Evolutionary conservation across 306 rosid species (phyloP).

Genomic region (Cyclanthera cordifolia): DNA sequence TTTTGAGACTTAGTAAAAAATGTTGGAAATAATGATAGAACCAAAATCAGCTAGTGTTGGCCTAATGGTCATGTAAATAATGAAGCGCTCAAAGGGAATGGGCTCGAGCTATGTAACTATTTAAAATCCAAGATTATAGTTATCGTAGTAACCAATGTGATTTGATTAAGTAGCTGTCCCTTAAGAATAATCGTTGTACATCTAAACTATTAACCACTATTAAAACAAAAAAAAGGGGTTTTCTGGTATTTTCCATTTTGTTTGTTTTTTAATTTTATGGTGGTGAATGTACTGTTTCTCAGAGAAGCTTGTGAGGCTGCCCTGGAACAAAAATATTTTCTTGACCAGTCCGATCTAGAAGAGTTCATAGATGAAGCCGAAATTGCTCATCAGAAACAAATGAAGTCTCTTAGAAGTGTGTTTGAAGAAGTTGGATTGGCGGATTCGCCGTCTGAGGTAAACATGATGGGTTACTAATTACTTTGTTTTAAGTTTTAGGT

Average conservation of each 20-base stretch:
- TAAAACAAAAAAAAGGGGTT: not conserved
- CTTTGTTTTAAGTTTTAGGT: not conserved
- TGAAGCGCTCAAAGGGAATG: not conserved
- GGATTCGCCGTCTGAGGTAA: constrained; percentile 59
- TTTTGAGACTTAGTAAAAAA: too few species aligned
- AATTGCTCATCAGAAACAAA: constrained; percentile 28
- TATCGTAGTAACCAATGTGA: not conserved
- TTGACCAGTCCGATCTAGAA: constrained; percentile 30
- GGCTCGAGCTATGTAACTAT: not conserved
- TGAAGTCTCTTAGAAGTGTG: constrained; percentile 40
- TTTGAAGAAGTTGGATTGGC: constrained; percentile 50
- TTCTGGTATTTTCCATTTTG: not conserved
- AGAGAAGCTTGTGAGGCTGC: constrained; percentile 46
- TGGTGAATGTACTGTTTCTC: constrained; percentile 12
- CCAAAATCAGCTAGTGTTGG: too few species aligned
- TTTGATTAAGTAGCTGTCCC: too few species aligned
- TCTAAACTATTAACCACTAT: too few species aligned
- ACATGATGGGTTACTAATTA: not conserved
- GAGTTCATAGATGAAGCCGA: constrained; percentile 48
- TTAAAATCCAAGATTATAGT: too few species aligned
- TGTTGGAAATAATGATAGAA: too few species aligned
- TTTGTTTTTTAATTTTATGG: not conserved
- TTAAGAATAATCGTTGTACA: not conserved
- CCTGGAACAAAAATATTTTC: constrained; percentile 24
- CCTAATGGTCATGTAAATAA: too few species aligned